Base-by-base conservation (phyloP, 768 basidiomycete species). In the Xerocomellus intermedius region DNA sequence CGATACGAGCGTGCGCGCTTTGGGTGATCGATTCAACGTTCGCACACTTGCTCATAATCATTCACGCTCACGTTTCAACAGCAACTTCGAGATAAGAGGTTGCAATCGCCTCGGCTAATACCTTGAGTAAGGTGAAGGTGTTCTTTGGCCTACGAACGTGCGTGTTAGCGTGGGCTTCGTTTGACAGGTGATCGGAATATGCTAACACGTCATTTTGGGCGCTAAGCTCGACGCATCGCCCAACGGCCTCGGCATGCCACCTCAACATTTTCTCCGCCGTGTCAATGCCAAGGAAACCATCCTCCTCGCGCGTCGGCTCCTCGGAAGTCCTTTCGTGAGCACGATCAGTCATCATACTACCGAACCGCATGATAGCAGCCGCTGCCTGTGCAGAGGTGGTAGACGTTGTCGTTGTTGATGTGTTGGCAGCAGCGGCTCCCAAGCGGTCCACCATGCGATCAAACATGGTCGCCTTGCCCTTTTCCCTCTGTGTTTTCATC, bases 241-340 rank as follows among this genome's bases (percentile, higher is more conserved):
- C 96, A 28, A 97, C 86, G 5, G 94, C 92, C 69, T 99, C 97
- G 2, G 97, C 96, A 71, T 99, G 97, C 94, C 96, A 98, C 69
- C 86, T 91, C 16, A 98, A 75, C 86, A 98, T 94, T 63, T 81
- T 87, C 75, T 96, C 94, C 2, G 94, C 91, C 10, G 84, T 75
- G 38, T 85, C 83, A 3, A 97, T 73, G 43, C 76, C 86, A 35
- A 98, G 73, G 32, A 84, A 62, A 12, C 96, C 96, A 65, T 98
- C 96, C 58, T 89, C 87, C 50, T 93, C 89, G 38, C 79, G 79
- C 7, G 85, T 64, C 17, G 84, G 84, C 50, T 94, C 92, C 61
- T 94, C 94, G 17, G 69, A 74, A 16, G 73, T 57, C 56, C 76
- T 79, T 26, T 85, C 84, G 45, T 77, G 73, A 46, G 66, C 77